These are phyloP conservation scores for Elaeis guineensis DNA, from an alignment of 176 grass and related monocot species.

Conservation along the genomic window DNA sequence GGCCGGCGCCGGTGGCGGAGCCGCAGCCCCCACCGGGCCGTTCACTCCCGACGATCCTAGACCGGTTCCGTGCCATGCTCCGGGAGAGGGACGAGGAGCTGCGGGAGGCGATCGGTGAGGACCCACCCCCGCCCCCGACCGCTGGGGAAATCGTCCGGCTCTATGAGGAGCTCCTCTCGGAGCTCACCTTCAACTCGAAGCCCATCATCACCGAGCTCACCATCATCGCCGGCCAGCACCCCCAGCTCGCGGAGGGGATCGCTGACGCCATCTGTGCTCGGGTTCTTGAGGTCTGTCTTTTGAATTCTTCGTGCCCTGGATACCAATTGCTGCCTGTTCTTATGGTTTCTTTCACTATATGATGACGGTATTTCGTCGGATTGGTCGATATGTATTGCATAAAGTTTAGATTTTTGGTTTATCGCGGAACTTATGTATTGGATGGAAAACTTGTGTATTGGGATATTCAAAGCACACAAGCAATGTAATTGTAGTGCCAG, in stretches of 20 bases:
- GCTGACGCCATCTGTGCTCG: conserved; percentile 65
- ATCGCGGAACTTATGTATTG: no score
- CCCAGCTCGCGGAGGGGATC: conserved; percentile 44
- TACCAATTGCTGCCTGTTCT: no score
- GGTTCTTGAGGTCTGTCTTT: conserved; percentile 48
- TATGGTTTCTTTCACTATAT: no score
- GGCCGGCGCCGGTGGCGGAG: conserved; percentile 2
- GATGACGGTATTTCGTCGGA: no score
- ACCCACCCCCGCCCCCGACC: conserved; percentile 6
- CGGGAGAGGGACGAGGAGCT: conserved; percentile 39
- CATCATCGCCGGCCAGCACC: conserved; percentile 68
- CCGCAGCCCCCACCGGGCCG: conserved; percentile 5
- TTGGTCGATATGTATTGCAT: not conserved
- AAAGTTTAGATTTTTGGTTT: not conserved
- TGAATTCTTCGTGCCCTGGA: no score
- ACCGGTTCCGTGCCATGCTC: conserved; percentile 55
- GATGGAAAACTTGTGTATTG: no score
- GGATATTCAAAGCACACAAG: no score
- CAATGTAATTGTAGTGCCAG: no score
- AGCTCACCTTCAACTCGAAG: conserved; percentile 98
- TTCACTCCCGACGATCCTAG: conserved; percentile 10
- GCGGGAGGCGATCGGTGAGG: conserved; percentile 14
- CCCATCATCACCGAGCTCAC: conserved; percentile 95
- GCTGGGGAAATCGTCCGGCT: conserved; percentile 39
- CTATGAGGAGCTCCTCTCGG: conserved; percentile 57